Percentiles rank a stretch among this genome's conserved stretches.
Evolutionary conservation across 1,284 basidiomycete genomes (phyloP).

Genomic region (Cryptococcus sp.): DNA sequence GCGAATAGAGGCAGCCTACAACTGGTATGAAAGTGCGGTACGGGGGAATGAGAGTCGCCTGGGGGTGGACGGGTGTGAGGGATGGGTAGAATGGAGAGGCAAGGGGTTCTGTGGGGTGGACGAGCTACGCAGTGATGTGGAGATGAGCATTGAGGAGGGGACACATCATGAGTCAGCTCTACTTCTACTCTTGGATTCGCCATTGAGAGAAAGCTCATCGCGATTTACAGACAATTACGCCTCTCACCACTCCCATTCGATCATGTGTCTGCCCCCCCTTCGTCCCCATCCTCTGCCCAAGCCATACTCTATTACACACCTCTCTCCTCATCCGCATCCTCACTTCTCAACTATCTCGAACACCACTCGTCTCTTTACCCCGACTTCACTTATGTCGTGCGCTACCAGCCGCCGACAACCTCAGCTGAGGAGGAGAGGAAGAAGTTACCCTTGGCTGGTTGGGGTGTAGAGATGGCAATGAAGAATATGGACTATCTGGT

Average conservation of each 20-base stretch:
- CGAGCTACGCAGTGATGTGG: conserved; percentile 59
- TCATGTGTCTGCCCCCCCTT: conserved; percentile 44
- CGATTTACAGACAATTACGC: conserved; percentile 1
- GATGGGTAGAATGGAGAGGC: conserved; percentile 88
- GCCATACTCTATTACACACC: conserved; percentile 70
- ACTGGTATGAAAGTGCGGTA: conserved; percentile 48
- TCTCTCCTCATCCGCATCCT: conserved; percentile 60
- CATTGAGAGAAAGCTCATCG: background rate
- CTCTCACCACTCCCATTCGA: conserved; percentile 27
- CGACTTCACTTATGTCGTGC: conserved; percentile 68
- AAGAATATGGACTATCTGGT: conserved; percentile 98
- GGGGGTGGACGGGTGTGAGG: conserved; percentile 58
- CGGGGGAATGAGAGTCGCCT: conserved; percentile 56
- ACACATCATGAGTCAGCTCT: conserved; percentile 26
- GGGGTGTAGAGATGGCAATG: conserved; percentile 84
- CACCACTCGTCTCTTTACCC: conserved; percentile 52
- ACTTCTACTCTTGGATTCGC: background rate
- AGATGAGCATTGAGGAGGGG: conserved; percentile 53
- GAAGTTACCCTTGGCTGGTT: conserved; percentile 67
- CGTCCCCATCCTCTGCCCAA: conserved; percentile 55
- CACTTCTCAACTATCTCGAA: conserved; percentile 64
- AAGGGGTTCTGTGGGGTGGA: conserved; percentile 68
- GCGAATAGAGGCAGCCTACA: conserved; percentile 43
- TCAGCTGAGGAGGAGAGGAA: conserved; percentile 2
- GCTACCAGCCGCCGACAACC: conserved; percentile 58